A percentile compares a stretch with the other conserved stretches of the same genome.
Conservation (phyloP, 768 basidiomycete genomes). For the Hericium erinaceus region DNA sequence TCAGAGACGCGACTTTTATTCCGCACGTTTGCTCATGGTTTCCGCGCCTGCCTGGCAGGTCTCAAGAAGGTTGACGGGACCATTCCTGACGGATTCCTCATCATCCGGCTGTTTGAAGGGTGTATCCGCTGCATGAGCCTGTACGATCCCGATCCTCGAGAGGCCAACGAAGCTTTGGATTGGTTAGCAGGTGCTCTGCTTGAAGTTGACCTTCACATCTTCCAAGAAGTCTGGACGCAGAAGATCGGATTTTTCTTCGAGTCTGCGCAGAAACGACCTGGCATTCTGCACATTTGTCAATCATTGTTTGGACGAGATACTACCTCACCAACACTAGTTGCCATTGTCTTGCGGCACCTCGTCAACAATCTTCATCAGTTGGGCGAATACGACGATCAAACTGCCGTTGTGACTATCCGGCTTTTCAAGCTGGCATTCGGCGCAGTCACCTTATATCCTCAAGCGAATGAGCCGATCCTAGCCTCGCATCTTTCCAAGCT, state of each 20-base stretch:
- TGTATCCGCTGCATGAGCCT: constrained; percentile 78
- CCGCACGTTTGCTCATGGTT: constrained; percentile 81
- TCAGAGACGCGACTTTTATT: constrained; percentile 81
- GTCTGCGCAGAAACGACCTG: constrained; percentile 62
- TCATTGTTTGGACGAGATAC: constrained; percentile 70
- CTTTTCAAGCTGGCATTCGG: constrained; percentile 94
- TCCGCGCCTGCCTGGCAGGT: constrained; percentile 67
- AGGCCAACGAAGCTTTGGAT: constrained; percentile 75
- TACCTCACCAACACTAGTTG: constrained; percentile 73
- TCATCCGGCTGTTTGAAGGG: constrained; percentile 82
- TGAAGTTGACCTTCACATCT: constrained; percentile 84
- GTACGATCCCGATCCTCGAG: constrained; percentile 63
- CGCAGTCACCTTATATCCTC: constrained; percentile 68
- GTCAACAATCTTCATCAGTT: constrained; percentile 73
- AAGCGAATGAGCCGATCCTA: constrained; percentile 82
- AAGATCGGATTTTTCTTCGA: constrained; percentile 89
- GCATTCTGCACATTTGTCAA: constrained; percentile 80
- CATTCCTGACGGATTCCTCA: constrained; percentile 74
- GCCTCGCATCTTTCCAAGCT: constrained; percentile 87
- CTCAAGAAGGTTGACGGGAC: constrained; percentile 75
- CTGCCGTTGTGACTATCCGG: constrained; percentile 77
- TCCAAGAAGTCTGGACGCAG: constrained; percentile 93
- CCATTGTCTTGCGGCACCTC: constrained; percentile 82
- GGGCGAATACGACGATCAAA: constrained; percentile 76
- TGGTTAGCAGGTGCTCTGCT: constrained; percentile 65